A percentile compares a stretch with the other conserved stretches of the same genome.
phyloP scores from a whole-genome alignment of 345 rosid species.

The Rhizophora mangle region DNA sequence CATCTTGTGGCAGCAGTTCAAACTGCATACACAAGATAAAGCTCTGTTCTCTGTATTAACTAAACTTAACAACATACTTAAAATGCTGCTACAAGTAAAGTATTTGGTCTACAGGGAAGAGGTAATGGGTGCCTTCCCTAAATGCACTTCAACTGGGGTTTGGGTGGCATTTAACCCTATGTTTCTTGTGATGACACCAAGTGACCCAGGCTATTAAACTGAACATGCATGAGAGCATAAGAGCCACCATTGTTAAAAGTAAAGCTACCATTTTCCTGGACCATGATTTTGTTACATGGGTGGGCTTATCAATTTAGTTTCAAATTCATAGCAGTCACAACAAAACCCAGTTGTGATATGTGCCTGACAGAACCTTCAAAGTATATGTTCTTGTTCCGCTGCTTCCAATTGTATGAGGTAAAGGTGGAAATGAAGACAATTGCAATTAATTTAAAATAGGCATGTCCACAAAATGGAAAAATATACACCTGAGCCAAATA shows the following conservation, averaged over 20 bases:
- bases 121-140: too few species aligned
- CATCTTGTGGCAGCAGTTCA: not conserved
- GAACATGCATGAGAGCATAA: too few species aligned
- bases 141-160: too few species aligned
- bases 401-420: not conserved
- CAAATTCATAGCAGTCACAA: not conserved
- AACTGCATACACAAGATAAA: not conserved
- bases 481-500: slow-evolving; percentile 8
- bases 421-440: not conserved
- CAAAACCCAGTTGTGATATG: not conserved
- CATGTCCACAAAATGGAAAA: not conserved
- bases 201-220: too few species aligned
- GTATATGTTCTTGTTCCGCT: not conserved
- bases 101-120: not conserved
- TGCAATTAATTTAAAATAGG: not conserved
- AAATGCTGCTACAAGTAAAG: not conserved
- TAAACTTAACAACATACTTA: not conserved
- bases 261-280: not conserved
- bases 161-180: too few species aligned
- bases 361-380: too few species aligned
- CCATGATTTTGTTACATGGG: not conserved
- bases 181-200: too few species aligned
- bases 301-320: not conserved
- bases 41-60: not conserved
- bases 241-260: too few species aligned